Base-by-base conservation (phyloP, 169 alveolate genomes). In the Eimeria maxima region DNA sequence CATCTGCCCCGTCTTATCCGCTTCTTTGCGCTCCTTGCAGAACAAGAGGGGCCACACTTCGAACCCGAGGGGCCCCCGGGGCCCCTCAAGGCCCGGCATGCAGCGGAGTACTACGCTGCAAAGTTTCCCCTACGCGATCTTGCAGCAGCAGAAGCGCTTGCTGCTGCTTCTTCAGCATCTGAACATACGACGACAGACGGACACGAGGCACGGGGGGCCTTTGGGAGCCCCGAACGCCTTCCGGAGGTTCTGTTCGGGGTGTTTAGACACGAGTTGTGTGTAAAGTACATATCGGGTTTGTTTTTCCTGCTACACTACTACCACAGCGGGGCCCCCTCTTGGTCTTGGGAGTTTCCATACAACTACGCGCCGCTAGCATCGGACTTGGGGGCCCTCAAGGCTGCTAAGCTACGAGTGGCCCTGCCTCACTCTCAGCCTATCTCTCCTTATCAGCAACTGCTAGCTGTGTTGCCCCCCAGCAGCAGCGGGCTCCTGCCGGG, bases 311-410 rank as follows among this genome's bases (percentile, higher is more conserved):
- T 95, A 74, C 95, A 73, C 24, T 95, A 95, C 67, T 95, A 95
- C 63, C 93, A 89, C 76, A 98, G 98, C 94, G 99, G 99, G 29
- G 98, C 99, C 53, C 99, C 98, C 71, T 97, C 99, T 96, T 99
- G 99, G 99, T 98, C 98, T 57, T 99, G 99, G 99, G 99, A 95
- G 97, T 99, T 98, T 96, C 99, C 99, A 22, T 99, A 97, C 96
- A 99, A 99, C 97, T 99, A 99, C 96, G 99, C 99, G 27, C 99
- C 96, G 16, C 80, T 95, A 63, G 87, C 90, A 2, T 81, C 93
- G 1, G 96, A 95, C 44, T 80, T 95, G 63, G 93, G 81, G 80
- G 93, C 93, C 80, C 80, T 86, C 10, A 24, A 50, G 55, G 63
- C 81, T 18, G 24, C 78, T 5, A 27, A 57, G 44, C 65, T 63